Percentiles rank a stretch among this genome's conserved stretches.
Conservation (phyloP, 2,329 filamentous ascomycete species). For the Cladosporium phlei region DNA sequence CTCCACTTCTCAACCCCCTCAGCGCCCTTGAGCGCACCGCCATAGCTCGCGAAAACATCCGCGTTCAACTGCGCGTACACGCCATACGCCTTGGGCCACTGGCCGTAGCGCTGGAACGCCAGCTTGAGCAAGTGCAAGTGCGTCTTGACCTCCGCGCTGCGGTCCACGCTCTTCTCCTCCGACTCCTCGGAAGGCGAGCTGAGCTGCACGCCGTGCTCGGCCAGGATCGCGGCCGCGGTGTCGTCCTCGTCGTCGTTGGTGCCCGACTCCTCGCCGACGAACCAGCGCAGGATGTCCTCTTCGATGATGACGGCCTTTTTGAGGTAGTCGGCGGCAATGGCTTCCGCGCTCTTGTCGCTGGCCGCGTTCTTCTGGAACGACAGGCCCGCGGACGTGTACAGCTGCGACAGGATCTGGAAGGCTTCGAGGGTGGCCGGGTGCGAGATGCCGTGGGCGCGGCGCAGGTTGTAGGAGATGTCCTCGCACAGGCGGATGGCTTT, state of each 20-base stretch:
- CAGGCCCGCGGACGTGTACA: constrained; percentile 43
- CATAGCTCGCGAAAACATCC: constrained; percentile 40
- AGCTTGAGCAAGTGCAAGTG: constrained; percentile 37
- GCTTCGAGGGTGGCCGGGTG: constrained; percentile 47
- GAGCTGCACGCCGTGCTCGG: constrained; percentile 31
- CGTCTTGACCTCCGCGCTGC: constrained; percentile 30
- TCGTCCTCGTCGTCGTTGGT: constrained; percentile 33
- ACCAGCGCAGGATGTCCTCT: constrained; percentile 28
- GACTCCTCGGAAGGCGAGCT: constrained; percentile 23
- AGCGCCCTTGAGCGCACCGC: constrained; percentile 36
- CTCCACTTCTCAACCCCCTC: constrained; percentile 48
- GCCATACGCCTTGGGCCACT: constrained; percentile 44
- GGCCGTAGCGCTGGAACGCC: constrained; percentile 40
- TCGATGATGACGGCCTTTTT: constrained; percentile 35
- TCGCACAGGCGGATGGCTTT: constrained; percentile 46
- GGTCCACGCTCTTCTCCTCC: constrained; percentile 23
- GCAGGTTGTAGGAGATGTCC: constrained; percentile 53
- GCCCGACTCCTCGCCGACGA: constrained; percentile 24
- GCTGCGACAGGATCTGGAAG: constrained; percentile 45
- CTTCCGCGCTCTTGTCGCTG: constrained; percentile 31
- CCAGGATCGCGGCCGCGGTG: constrained; percentile 34
- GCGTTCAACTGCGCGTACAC: constrained; percentile 47
- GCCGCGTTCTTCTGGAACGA: constrained; percentile 35
- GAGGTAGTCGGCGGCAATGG: constrained; percentile 36
- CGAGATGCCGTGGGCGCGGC: constrained; percentile 48